Evolutionary conservation across 2,329 filamentous ascomycete genomes (phyloP), one percentile per base, ranked within the genome.

Genomic region (Allantophomopsis lycopodina): DNA sequence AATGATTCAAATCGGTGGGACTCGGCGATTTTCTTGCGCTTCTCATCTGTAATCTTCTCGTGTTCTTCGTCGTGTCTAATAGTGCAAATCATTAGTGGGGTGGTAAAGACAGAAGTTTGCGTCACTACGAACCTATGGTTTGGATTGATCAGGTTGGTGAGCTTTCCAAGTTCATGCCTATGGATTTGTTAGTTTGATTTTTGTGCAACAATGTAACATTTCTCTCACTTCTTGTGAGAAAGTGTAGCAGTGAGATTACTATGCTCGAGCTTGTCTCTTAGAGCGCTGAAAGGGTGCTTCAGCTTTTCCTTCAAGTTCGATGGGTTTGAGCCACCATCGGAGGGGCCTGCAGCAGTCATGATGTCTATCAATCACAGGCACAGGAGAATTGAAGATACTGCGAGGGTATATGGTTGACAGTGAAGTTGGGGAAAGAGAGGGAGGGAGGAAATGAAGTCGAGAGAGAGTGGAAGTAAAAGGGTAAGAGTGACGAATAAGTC

Each of bases 11-110:
- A 96, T 33, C 89, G 79, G 55, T 96, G 79, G 12, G 73, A 69
- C 42, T 89, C 73, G 48, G 71, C 69, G 37, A 91, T 80, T 13
- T 63, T 69, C 15, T 69, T 73, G 42, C 91, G 75, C 63, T 94
- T 94, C 11, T 71, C 72, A 56, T 96, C 89, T 34, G 84, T 89
- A 8, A 60, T 67, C 58, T 89, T 69, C 57, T 96, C 91, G 56
- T 96, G 88, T 48, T 81, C 81, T 60, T 96, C 89, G 55, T 95
- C 89, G 56, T 95, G 89, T 40, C 89, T 82, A 28, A 10, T 10
- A 12, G 3, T 3, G 8, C 10, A 28, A 28, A 28, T 8, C 23
- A 10, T 28, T 28, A 28, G 23, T 28, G 23, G 23, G 23, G 11
- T n/a, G n/a, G 7, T 28, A 28, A 5, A 28, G 10, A 3, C 7